phyloP scores from a whole-genome alignment of 768 basidiomycete genomes.

The Kwoniella sp. region DNA sequence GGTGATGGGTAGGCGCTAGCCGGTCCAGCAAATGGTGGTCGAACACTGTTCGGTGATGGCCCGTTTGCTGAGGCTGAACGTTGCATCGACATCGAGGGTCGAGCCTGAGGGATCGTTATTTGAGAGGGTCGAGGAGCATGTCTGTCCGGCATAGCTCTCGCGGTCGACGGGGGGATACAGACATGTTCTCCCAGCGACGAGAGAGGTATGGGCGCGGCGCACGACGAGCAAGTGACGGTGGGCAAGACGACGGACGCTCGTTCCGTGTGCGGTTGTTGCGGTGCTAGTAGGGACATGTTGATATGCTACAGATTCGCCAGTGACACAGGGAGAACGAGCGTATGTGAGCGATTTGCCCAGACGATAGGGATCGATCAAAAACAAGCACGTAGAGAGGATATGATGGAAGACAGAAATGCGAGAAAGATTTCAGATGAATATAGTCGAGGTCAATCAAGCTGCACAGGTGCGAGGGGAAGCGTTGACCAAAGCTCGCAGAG shows the following conservation, averaged over 20 bases:
- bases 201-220: constrained; percentile 70
- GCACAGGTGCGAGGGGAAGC: background rate
- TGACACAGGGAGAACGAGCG: constrained; percentile 9
- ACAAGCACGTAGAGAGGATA: no score
- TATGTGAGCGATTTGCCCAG: background rate
- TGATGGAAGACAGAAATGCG: background rate
- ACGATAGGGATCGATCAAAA: no score
- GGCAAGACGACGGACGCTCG: constrained; percentile 78
- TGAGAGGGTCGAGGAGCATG: constrained; percentile 30
- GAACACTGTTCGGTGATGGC: constrained; percentile 11
- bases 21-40: constrained; percentile 34
- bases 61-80: constrained; percentile 9
- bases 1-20: constrained; percentile 31
- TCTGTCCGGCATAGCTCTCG: constrained; percentile 9
- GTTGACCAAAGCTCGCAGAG: constrained; percentile 8
- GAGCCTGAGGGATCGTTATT: constrained; percentile 26
- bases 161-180: constrained; percentile 58
- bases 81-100: constrained; percentile 7
- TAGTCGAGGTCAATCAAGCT: background rate
- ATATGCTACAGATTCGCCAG: background rate
- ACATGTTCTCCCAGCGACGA: constrained; percentile 74
- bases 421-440: background rate
- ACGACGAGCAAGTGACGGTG: constrained; percentile 80
- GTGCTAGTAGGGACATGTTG: constrained; percentile 42
- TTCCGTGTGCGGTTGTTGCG: constrained; percentile 39